These are phyloP conservation scores for Alliaria petiolata DNA, from an alignment of 345 rosid genomes.

Conservation along the genomic window DNA sequence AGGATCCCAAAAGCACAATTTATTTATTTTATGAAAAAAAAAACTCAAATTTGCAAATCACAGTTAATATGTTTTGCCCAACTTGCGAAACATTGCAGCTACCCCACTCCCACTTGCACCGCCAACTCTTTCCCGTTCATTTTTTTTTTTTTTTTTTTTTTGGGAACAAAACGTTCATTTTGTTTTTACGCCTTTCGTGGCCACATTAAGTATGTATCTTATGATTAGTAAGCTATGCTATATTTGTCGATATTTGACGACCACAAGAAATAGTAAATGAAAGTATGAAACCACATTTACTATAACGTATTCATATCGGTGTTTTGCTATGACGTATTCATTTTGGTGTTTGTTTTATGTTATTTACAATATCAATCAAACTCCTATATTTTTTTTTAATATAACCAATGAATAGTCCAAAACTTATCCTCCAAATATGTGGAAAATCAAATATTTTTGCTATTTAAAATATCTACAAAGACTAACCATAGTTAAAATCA, in stretches of 20 bases:
- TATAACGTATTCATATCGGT: neutral
- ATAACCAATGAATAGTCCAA: too few relatives aligned
- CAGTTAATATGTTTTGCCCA: constrained; percentile 23
- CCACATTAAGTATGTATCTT: constrained; percentile 18
- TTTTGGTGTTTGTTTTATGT: neutral
- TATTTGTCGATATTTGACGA: constrained; percentile 13
- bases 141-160: too few relatives aligned
- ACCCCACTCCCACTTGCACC: constrained; percentile 47
- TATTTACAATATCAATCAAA: neutral
- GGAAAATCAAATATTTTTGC: too few relatives aligned
- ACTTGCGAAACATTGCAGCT: constrained; percentile 27
- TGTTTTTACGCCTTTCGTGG: neutral
- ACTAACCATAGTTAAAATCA: too few relatives aligned
- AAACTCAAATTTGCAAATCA: constrained; percentile 16
- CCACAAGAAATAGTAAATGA: neutral
- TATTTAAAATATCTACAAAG: too few relatives aligned
- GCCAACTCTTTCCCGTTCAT: constrained; percentile 27
- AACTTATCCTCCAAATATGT: too few relatives aligned
- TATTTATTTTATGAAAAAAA: neutral
- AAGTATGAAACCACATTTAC: neutral
- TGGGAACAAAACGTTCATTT: too few relatives aligned
- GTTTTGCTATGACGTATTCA: neutral
- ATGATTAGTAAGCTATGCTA: constrained; percentile 18
- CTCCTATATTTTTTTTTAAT: too few relatives aligned
- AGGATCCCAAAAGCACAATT: constrained; percentile 15